Percentiles rank a stretch among this genome's conserved stretches.
phyloP scores from a whole-genome alignment of 2,329 filamentous ascomycete genomes.

The Ascochyta fabae region DNA sequence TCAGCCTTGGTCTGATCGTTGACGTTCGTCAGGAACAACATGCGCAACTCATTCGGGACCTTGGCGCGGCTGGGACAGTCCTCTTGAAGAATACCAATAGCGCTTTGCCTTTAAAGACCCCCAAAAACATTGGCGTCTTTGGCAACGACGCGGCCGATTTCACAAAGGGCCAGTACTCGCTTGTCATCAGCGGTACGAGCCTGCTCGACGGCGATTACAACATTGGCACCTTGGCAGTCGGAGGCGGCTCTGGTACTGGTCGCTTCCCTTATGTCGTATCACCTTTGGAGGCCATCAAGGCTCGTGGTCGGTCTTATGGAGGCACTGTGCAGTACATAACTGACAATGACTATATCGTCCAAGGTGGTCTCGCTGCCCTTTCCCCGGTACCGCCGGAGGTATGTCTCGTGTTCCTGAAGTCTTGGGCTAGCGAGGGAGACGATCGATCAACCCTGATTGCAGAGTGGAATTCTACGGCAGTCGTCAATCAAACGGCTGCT shows the following conservation, averaged over 20 bases:
- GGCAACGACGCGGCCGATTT: slow-evolving; percentile 56
- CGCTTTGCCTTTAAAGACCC: slow-evolving; percentile 59
- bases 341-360: slow-evolving; percentile 46
- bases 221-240: slow-evolving; percentile 53
- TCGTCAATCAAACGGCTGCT: slow-evolving; percentile 53
- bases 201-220: slow-evolving; percentile 35
- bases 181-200: slow-evolving; percentile 1
- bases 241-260: slow-evolving; percentile 52
- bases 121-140: slow-evolving; percentile 56
- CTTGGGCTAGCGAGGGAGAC: slow-evolving; percentile 53
- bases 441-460: slow-evolving; percentile 50
- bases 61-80: slow-evolving; percentile 51
- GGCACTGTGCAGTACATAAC: slow-evolving; percentile 56
- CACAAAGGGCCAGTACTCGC: slow-evolving; percentile 55
- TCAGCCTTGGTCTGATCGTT: slow-evolving; percentile 41
- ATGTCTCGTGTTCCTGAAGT: slow-evolving; percentile 65
- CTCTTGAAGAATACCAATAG: slow-evolving; percentile 57
- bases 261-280: slow-evolving; percentile 49
- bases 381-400: slow-evolving; percentile 52
- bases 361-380: slow-evolving; percentile 28
- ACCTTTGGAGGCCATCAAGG: slow-evolving; percentile 52
- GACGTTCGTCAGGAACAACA: slow-evolving; percentile 50
- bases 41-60: slow-evolving; percentile 46
- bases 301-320: slow-evolving; percentile 29
- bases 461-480: slow-evolving; percentile 50